Evolutionary conservation across 768 basidiomycete species (phyloP), one percentile per base, ranked within the genome.

Genomic region (Pulveroboletus sp.): DNA sequence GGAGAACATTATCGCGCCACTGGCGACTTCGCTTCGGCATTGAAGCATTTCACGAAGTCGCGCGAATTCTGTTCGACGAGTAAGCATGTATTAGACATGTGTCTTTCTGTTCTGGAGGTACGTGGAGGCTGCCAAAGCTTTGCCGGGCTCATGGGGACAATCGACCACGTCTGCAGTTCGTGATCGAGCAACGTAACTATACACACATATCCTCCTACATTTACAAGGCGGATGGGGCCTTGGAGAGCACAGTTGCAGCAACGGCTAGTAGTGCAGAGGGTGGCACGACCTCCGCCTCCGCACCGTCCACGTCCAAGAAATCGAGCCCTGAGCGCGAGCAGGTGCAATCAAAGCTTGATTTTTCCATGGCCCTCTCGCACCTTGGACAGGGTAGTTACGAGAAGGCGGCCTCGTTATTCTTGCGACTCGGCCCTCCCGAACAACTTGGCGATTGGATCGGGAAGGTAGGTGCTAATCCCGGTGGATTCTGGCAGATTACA

Each of bases 21-120:
- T 5, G 93, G 94, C 26, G 88, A 93, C 55, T 80, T 82, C 55
- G 68, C 77, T 6, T 72, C 72, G 14, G 80, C 94, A 5, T 67
- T 96, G 57, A 86, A 88, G 61, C 83, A 91, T 58, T 87, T 85
- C 69, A 86, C 87, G n/a, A 93, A 93, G 61, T 88, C 86, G 11
- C 83, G 94, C 50, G 95, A 98, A 64, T 96, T 83, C 69, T 93
- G 93, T 66, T 85, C 91, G 12, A 90, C 91, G 9, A 85, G 85
- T 49, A 83, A 88, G 57, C 93, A 97, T 57, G 83, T 95, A n/a
- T 77, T 97, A 3, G 95, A 97, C 49, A 91, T 93, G 83, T 93
- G 88, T 68, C 71, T 91, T 40, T 85, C 85, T 3, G 81, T 90
- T 14, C 73, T 91, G 3, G 89, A 91, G 77, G 89, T 87, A 58